Conservation (phyloP, 2,329 filamentous ascomycete species). For the Neonectria neomacrospora region DNA sequence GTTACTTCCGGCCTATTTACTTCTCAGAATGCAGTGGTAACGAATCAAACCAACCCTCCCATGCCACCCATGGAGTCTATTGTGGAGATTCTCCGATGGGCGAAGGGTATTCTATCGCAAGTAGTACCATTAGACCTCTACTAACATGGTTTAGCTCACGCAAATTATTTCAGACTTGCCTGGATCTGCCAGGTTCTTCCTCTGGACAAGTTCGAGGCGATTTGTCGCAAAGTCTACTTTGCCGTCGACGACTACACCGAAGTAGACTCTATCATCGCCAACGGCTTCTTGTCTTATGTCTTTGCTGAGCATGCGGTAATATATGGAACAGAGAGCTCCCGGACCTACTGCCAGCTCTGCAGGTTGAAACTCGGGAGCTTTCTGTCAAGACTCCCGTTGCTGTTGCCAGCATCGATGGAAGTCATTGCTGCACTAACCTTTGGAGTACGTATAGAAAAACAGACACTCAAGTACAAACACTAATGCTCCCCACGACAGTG, state of each 20-base stretch:
- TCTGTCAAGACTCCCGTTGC: slow-evolving; percentile 45
- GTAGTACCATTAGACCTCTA: rapidly evolving
- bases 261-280: slow-evolving; percentile 50
- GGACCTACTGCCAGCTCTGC: slow-evolving; percentile 41
- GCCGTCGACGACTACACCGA: slow-evolving; percentile 47
- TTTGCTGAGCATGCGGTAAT: slow-evolving; percentile 48
- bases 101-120: slow-evolving; percentile 41
- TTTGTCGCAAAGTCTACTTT: slow-evolving; percentile 52
- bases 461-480: rapidly evolving
- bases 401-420: slow-evolving; percentile 48
- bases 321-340: slow-evolving; percentile 39
- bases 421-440: slow-evolving; percentile 49
- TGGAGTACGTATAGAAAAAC: slow-evolving; percentile 39
- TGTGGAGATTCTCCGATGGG: slow-evolving; percentile 47
- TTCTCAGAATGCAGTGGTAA: background rate
- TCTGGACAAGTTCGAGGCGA: slow-evolving; percentile 44
- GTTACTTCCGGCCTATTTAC: background rate
- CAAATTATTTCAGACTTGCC: slow-evolving; percentile 37
- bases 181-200: slow-evolving; percentile 51
- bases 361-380: slow-evolving; percentile 43
- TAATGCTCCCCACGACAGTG: slow-evolving; percentile 36
- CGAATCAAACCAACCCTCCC: background rate
- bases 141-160: slow-evolving; percentile 38
- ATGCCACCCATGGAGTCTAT: slow-evolving; percentile 47
- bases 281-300: slow-evolving; percentile 50